Evolutionary conservation across 257 asterid species (phyloP).

Genomic region (Jacaranda copaia): DNA sequence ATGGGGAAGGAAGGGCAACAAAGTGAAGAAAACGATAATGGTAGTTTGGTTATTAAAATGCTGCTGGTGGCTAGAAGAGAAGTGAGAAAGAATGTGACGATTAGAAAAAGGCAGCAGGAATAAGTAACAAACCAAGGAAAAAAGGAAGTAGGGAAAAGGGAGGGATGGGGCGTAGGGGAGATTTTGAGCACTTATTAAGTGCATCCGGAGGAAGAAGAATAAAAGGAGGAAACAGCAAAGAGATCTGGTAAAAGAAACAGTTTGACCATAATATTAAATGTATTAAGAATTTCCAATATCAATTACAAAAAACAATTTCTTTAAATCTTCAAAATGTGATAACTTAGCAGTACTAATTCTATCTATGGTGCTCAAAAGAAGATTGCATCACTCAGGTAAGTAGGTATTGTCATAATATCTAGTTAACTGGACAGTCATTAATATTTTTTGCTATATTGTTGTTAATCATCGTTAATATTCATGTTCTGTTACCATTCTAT

Average conservation of each 20-base stretch:
- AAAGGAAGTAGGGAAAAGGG: background rate
- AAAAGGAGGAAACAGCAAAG: background rate
- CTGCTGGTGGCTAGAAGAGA: background rate
- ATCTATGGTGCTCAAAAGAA: background rate
- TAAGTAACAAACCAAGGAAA: too few relatives aligned
- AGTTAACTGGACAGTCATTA: background rate
- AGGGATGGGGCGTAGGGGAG: background rate
- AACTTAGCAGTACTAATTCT: background rate
- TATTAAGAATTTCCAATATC: background rate
- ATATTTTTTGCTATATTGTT: too few relatives aligned
- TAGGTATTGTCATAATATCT: background rate
- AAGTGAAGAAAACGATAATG: background rate
- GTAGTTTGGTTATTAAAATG: background rate
- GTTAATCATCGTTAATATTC: too few relatives aligned
- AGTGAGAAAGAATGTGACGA: background rate
- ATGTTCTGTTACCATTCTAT: too few relatives aligned
- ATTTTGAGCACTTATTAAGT: background rate
- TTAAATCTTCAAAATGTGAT: background rate
- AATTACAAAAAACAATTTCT: background rate
- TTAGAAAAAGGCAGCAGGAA: background rate
- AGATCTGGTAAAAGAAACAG: background rate
- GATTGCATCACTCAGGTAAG: background rate
- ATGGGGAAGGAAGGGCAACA: background rate
- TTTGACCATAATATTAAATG: background rate
- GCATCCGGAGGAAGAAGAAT: background rate